Percentiles rank a stretch among this genome's conserved stretches.
These are phyloP conservation scores for Fomitiporia mediterranea DNA, from an alignment of 1,284 basidiomycete species.

Conservation along the genomic window DNA sequence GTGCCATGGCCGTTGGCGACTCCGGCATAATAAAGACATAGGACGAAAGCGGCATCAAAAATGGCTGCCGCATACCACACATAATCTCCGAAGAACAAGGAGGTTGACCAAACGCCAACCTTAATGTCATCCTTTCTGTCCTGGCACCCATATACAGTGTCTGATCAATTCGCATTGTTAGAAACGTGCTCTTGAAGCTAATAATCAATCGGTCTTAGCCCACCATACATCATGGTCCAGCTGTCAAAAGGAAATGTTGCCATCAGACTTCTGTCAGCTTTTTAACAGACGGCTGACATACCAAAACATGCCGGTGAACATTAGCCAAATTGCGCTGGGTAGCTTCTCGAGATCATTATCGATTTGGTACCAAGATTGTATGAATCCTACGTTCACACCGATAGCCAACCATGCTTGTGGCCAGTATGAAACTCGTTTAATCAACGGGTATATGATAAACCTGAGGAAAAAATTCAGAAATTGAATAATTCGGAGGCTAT, in stretches of 20 bases:
- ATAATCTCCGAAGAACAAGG: conserved; percentile 36
- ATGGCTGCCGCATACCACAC: conserved; percentile 34
- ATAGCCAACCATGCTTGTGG: conserved; percentile 48
- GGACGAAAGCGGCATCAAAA: conserved; percentile 34
- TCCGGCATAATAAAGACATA: conserved; percentile 31
- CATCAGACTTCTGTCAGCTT: not conserved
- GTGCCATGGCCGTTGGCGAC: conserved; percentile 29
- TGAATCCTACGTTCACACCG: conserved; percentile 18
- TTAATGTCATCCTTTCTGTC: conserved; percentile 41
- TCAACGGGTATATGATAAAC: conserved; percentile 46
- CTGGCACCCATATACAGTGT: conserved; percentile 47
- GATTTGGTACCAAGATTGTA: conserved; percentile 7
- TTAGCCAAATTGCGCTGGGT: conserved; percentile 32
- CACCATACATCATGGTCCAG: conserved; percentile 18
- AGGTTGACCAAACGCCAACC: conserved; percentile 44
- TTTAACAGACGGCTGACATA: conserved; percentile 6
- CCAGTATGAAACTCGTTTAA: conserved; percentile 65
- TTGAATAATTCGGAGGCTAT: not conserved
- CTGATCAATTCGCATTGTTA: conserved; percentile 34
- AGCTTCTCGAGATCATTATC: not conserved
- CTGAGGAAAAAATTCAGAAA: conserved; percentile 17
- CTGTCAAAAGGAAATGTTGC: not conserved
- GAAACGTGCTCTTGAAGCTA: conserved; percentile 25
- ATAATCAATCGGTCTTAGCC: not conserved
- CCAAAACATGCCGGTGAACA: conserved; percentile 35